phyloP scores from a whole-genome alignment of 2,329 filamentous ascomycete species.

The Exophiala viscosa region DNA sequence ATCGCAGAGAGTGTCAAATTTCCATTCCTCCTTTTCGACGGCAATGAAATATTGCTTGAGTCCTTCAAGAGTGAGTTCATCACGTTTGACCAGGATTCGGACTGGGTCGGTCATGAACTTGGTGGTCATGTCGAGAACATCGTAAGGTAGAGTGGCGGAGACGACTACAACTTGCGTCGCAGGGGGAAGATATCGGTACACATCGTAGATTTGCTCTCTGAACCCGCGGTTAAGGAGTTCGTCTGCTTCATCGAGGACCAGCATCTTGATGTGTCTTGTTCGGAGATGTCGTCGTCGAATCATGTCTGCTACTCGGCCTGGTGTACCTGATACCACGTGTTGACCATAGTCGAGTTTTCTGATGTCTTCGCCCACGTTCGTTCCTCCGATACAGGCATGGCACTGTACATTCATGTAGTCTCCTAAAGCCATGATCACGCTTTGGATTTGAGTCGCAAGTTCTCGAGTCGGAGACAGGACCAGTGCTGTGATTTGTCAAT shows the following conservation, averaged over 20 bases:
- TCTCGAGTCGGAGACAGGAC: conserved; percentile 95
- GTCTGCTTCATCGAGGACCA: conserved; percentile 72
- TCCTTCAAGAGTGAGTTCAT: conserved; percentile 94
- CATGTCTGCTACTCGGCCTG: conserved; percentile 90
- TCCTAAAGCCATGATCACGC: conserved; percentile 97
- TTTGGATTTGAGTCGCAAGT: conserved; percentile 96
- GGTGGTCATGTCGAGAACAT: conserved; percentile 97
- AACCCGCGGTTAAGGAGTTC: conserved; percentile 89
- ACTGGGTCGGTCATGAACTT: conserved; percentile 99
- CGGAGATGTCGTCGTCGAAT: conserved; percentile 69
- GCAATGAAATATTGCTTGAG: conserved; percentile 99
- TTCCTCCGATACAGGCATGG: conserved; percentile 96
- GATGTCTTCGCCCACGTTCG: conserved; percentile 96
- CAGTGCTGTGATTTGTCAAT: conserved; percentile 55
- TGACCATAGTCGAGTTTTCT: conserved; percentile 96
- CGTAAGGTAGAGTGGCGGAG: conserved; percentile 92
- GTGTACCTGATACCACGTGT: conserved; percentile 95
- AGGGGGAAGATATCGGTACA: conserved; percentile 93
- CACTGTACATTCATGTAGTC: conserved; percentile 99
- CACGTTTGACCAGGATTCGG: conserved; percentile 95
- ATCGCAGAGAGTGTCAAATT: conserved; percentile 97
- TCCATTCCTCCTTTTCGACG: conserved; percentile 99
- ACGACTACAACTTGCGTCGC: conserved; percentile 98
- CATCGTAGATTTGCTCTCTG: conserved; percentile 97
- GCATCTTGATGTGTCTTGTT: conserved; percentile 73